Evolutionary conservation across 495 filamentous ascomycete species (phyloP), one percentile per base, ranked within the genome.

Genomic region (Pyronema domesticum): DNA sequence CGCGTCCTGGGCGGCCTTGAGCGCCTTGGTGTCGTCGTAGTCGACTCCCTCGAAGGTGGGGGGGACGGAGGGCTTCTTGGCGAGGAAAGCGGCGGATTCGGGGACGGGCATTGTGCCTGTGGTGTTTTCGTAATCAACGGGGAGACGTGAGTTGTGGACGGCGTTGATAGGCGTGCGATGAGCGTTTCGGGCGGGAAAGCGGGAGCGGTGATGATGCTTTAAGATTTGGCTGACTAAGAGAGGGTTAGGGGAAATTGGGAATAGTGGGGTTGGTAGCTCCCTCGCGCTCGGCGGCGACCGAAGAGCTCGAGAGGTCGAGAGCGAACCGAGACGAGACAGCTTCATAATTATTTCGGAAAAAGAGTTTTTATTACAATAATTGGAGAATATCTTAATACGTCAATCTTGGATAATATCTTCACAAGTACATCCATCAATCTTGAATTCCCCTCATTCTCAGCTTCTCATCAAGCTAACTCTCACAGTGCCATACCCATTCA

Each of bases 41-140:
- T 96, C 88, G 69, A 98, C 91, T 64, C 89, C 89, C 49, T 95
- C 86, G 73, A 95, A 98, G 59, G 86, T 89, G 14, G 91, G 86
- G 37, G 89, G 78, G 48, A 98, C 91, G 46, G 76, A 85, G 60
- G 91, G 91, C 74, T 98, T 98, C 69, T 86, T 86, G 61, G 87
- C 85, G 66, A 91, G 80, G 78, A 96, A 98, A 62, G 78, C 73
- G 62, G 76, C 78, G 67, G 91, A 96, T 70, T 98, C 89, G 66
- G 93, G 86, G 45, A 86, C 95, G 36, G 91, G 91, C 79, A 85
- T 85, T 66, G 58, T 71, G 66, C 52, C 17, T 19, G 57, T 50
- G 55, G 15, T 18, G 15, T 8, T 23, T 30, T 49, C 6, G 10
- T 17, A 13, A 33, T 30, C 23, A 33, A 14, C n/a, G 19, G 35